Evolutionary conservation across 2,329 filamentous ascomycete genomes (phyloP), one percentile per base, ranked within the genome.

Genomic region (Calonectria leucothoes): DNA sequence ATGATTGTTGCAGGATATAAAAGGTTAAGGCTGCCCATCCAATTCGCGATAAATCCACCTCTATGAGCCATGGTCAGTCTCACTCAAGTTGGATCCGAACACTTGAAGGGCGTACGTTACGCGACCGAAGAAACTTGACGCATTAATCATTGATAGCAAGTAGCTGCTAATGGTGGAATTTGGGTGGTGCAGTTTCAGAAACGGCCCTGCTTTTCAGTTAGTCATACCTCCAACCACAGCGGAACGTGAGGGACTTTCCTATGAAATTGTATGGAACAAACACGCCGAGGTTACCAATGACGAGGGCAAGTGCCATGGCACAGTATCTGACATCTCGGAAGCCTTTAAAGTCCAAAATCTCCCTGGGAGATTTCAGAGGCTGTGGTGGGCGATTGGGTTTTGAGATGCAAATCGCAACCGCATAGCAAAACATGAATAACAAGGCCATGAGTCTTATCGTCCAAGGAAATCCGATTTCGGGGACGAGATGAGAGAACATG

Each of bases 391-490:
- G 55, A 39, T 59, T 59, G 23, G 55, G 55, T 33, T 59, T 59
- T 27, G 55, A 59, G 1, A 59, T 59, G 33, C 55, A 59, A 23
- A 59, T 59, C 3, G 55, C 55, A 6, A 59, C 10, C 1, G 6
- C 55, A 39, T 59, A 59, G n/a, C 31, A 59, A 37, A 0, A 59
- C 15, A 59, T 59, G 12, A 59, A 59, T 1, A 59, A 25, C n/a
- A 59, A 4, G 1, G 55, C 55, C 55, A 59, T 59, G 29, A 39
- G 10, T 6, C 55, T 59, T 23, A 59, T 39, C 14, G 55, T 59
- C 55, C 55, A 59, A 10, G 55, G 55, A 59, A 59, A 59, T 17
- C 55, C 55, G 17, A 59, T 59, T 7, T n/a, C n/a, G 11, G 55
- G 55, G 6, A 59, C 55, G 6, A 59, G 55, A 39, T 59, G 55